Conservation (phyloP, 2,329 filamentous ascomycete genomes). For the Talaromyces verruculosus region DNA sequence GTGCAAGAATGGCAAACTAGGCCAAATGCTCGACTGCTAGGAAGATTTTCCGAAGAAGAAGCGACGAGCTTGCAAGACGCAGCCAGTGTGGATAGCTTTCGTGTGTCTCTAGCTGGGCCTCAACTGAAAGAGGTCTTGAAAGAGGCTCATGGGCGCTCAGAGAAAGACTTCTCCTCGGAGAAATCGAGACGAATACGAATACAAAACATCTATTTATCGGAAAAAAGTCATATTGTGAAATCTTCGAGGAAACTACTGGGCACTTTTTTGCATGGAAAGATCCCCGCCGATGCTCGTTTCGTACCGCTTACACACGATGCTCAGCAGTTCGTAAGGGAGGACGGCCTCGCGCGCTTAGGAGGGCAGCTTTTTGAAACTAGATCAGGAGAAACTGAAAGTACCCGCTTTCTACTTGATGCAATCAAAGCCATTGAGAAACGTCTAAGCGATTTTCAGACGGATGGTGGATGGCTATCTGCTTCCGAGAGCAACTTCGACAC, state of each 20-base stretch:
- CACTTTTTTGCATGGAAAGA: conserved; percentile 32
- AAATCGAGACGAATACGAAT: conserved; percentile 66
- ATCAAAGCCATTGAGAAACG: conserved; percentile 38
- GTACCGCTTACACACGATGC: conserved; percentile 20
- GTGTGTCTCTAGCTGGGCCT: conserved; percentile 53
- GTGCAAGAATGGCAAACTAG: conserved; percentile 82
- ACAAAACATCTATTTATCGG: conserved; percentile 68
- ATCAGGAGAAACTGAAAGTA: conserved; percentile 28
- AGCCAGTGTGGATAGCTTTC: conserved; percentile 64
- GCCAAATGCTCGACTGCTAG: conserved; percentile 68
- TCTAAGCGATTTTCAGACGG: conserved; percentile 34
- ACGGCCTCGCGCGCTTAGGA: conserved; percentile 31
- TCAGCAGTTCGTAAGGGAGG: conserved; percentile 22
- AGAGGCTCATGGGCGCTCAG: conserved; percentile 33
- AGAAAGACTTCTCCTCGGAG: conserved; percentile 59
- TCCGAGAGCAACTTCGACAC: conserved; percentile 55
- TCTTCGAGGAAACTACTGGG: conserved; percentile 54
- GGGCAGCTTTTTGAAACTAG: conserved; percentile 33
- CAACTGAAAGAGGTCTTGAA: conserved; percentile 38
- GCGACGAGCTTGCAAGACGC: conserved; percentile 72
- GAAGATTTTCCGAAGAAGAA: conserved; percentile 75
- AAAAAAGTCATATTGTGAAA: conserved; percentile 68
- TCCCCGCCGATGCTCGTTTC: conserved; percentile 23
- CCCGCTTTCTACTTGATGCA: conserved; percentile 34
- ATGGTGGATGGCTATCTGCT: conserved; percentile 48